Evolutionary conservation across 1,284 basidiomycete species (phyloP), one percentile per base, ranked within the genome.

Genomic region (Boletus austroedulis): DNA sequence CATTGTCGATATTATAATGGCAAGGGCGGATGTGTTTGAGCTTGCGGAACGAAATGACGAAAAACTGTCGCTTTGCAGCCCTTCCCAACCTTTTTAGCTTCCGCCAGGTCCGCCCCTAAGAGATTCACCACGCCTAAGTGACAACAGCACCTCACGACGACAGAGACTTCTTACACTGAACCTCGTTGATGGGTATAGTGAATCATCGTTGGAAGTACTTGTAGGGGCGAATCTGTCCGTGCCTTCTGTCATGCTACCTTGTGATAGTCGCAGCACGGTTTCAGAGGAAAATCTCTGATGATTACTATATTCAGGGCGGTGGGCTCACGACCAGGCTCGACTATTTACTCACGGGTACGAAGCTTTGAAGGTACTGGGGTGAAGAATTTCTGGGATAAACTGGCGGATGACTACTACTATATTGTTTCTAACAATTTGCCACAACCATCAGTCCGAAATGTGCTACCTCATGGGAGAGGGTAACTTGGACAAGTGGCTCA

Each of bases 241-340:
- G 44, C 57, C 31, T 31, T 63, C 60, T 4, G 44, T 61, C 32
- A 17, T 14, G 11, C 45, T 49, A 28, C 50, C 55, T 5, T 59
- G 65, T 29, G 67, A 59, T 19, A 47, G 29, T 32, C 38, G 61
- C 17, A 56, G 50, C 4, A 56, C 15, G 5, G 71, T 67, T 14
- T 70, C 70, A 24, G 50, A 53, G n/a, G 68, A 70, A 47, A 70
- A 56, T 55, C 68, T 69, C 68, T 70, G 55, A 40, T 38, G 32
- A 29, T 21, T 43, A 26, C 15, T 17, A 31, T 24, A 21, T 34
- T 50, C 21, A 53, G 57, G 24, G 21, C 4, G 9, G 8, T 31
- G 15, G 29, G 19, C 28, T 48, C 19, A 29, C 34, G 36, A 40
- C 15, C 17, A 31, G n/a, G 23, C 17, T 46, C 11, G 5, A 21